Base-by-base conservation (phyloP, 257 asterid genomes). In the Nicotiana benthamiana region DNA sequence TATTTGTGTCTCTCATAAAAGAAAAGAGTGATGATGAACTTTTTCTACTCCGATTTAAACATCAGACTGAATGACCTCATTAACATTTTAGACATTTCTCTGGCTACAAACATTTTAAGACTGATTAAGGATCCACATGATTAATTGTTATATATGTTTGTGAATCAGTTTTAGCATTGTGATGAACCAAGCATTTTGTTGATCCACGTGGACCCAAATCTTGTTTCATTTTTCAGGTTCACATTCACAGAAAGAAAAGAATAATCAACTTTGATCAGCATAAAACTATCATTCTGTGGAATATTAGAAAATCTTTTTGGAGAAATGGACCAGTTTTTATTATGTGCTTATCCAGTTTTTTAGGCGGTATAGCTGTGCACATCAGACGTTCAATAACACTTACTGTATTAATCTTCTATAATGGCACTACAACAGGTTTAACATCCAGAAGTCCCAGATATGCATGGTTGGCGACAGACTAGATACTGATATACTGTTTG, bases 401-500 rank as follows among this genome's bases (percentile, higher is more conserved):
- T 18, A 13, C 66, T 59, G 28, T 36, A 59, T 77, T 59, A 46
- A 6, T 77, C 43, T 40, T 59, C 74, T 22, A 3, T 59, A 9
- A 13, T 40, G 66, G 51, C 2, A 81, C 68, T 18, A 75, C 60
- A 24, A 86, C 91, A 95, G 97, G 89, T 95, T 95, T 78, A 86
- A 88, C 81, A 95, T 95, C 82, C 83, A 92, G 78, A 95, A 95
- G 83, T 93, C 99, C 28, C 97, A 95, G 85, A 95, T 93, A 86
- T 95, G 98, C 92, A 93, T 93, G 99, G 98, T 93, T 34, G 99
- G 98, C 15, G 98, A 93, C 86, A 91, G 99, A 85, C 87, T 95
- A 64, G 99, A 95, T 57, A 95, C 99, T 0, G 99, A 95, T 59
- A 95, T 93, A 82, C 93, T 95, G 72, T 95, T 95, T 68, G 99